phyloP scores from a whole-genome alignment of 2,329 filamentous ascomycete species.

The Alternaria consortialis region DNA sequence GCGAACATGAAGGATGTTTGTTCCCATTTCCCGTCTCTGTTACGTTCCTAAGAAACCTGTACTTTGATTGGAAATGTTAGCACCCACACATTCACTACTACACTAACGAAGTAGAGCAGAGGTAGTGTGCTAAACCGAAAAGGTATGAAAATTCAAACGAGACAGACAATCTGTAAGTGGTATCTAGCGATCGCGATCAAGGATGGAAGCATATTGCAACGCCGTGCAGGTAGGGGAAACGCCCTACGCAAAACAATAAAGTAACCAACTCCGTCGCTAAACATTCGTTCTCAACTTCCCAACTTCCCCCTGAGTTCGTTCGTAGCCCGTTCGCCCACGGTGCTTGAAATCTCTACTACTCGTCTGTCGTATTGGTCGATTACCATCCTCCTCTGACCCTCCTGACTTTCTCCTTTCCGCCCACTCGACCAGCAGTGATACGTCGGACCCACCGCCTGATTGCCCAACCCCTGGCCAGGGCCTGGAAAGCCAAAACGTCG shows the following conservation, averaged over 20 bases:
- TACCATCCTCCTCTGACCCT: slow-evolving; percentile 51
- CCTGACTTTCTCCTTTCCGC: slow-evolving; percentile 47
- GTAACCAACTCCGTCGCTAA: not conserved
- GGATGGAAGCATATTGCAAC: not conserved
- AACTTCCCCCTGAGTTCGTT: not conserved
- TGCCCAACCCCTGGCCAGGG: slow-evolving; percentile 54
- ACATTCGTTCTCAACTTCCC: not conserved
- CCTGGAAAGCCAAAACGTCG: slow-evolving; percentile 55
- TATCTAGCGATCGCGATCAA: slow-evolving; percentile 2
- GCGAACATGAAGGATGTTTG: not conserved
- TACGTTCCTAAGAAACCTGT: not conserved
- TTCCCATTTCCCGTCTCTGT: not conserved
- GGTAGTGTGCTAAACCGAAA: not conserved
- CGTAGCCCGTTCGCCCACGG: not conserved
- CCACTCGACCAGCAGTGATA: slow-evolving; percentile 37
- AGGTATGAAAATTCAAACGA: not conserved
- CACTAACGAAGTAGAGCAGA: not conserved
- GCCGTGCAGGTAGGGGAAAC: not conserved
- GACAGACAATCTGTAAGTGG: not conserved
- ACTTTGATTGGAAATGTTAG: not conserved
- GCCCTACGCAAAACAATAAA: not conserved
- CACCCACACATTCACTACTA: not conserved
- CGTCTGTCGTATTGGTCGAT: not conserved
- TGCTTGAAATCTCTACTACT: not conserved
- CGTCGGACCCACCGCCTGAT: slow-evolving; percentile 45